Base-by-base conservation (phyloP, 1,139 yeast species). In the Yamadazyma trypodendri region DNA sequence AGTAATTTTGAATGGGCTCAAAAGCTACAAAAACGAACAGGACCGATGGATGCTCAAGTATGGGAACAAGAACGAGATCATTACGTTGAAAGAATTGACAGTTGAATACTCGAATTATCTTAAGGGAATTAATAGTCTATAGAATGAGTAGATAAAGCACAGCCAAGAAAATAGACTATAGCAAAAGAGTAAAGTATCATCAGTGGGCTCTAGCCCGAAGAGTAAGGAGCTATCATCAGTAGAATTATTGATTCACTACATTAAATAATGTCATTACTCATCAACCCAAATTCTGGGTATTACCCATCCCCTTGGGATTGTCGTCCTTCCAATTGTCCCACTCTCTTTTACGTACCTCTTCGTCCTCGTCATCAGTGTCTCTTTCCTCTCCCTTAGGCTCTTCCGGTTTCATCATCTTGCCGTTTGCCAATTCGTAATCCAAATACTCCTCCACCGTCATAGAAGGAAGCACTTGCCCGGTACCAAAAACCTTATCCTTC, bases 291-390 rank as follows among this genome's bases (percentile, higher is more conserved):
- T 89, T 90, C 56, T 81, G 81, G 38, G 90, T 88, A 55, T 92
- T 92, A 13, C 97, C 98, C 37, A 89, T 79, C 4, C 96, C 96
- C 57, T 79, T 81, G 1, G 92, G 87, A 56, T 89, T 80, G 6
- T 79, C 80, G 49, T 92, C 99, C 36, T 81, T 81, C 72, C 94
- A 92, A 45, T 85, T 94, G 60, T 92, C 97, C 97, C 97, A 92
- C 36, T 75, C 74, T 45, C 98, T 72, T 40, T 83, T 79, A 52
- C 77, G 79, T 22, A 62, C 48, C 42, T 72, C 78, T 18, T 68
- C 72, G 6, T 66, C 69, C 21, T 66, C 72, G 33, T 76, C 79
- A 22, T 69, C 72, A 15, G 68, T 68, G 20, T 61, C 65, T 25
- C 58, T 61, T n/a, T 54, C 60, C 15, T 58, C 63, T 30, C 48